Percentiles rank a stretch among this genome's conserved stretches.
phyloP scores from a whole-genome alignment of 805 yeast species.

The Blastobotrys muscicola region DNA sequence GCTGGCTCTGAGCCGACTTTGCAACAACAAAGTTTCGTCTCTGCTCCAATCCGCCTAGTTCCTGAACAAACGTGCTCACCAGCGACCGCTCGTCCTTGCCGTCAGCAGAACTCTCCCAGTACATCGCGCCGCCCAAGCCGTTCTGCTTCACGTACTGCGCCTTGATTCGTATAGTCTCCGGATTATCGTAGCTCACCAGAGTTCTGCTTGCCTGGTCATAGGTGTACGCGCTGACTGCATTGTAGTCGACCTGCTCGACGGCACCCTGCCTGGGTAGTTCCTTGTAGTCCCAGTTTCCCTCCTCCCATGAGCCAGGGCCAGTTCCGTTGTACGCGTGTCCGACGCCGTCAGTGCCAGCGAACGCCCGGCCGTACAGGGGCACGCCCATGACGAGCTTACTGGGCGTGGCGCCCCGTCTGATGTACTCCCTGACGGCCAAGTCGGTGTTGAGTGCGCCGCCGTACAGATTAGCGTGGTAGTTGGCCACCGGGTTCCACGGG shows the following conservation, averaged over 20 bases:
- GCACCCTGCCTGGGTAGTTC: constrained; percentile 40
- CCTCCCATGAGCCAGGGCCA: constrained; percentile 35
- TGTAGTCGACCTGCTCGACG: constrained; percentile 42
- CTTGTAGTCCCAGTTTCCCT: constrained; percentile 46
- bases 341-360: constrained; percentile 30
- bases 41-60: constrained; percentile 6
- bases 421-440: constrained; percentile 38
- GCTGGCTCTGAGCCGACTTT: no score
- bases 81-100: constrained; percentile 18
- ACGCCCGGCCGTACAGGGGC: constrained; percentile 74
- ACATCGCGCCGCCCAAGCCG: constrained; percentile 74
- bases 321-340: constrained; percentile 38
- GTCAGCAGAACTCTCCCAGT: constrained; percentile 93
- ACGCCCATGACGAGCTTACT: constrained; percentile 65
- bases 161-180: constrained; percentile 42
- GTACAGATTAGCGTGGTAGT: constrained; percentile 64
- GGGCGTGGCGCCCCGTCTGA: constrained; percentile 34
- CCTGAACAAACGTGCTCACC: constrained; percentile 14
- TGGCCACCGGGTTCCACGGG: constrained; percentile 53
- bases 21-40: constrained; percentile 6
- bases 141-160: constrained; percentile 44
- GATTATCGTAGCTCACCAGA: constrained; percentile 61
- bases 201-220: constrained; percentile 30
- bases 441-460: constrained; percentile 40
- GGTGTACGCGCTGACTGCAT: constrained; percentile 46